phyloP scores from a whole-genome alignment of 306 rosid genomes.

The Myrica gale region DNA sequence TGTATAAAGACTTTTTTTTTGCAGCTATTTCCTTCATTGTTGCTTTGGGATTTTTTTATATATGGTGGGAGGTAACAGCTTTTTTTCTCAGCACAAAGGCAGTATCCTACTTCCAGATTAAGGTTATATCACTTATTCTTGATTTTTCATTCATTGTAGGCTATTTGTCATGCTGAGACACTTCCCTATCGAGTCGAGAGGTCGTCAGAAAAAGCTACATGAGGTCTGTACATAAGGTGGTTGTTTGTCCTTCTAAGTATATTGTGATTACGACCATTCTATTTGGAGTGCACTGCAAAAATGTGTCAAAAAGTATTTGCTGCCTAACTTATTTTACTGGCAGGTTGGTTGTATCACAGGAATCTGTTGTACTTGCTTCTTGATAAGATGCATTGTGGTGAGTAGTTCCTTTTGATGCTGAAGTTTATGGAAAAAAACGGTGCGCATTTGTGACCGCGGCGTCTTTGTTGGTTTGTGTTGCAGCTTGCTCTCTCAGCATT shows the following conservation, averaged over 20 bases:
- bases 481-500: conserved; percentile 68
- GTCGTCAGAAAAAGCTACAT: conserved; percentile 69
- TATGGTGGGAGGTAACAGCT: conserved; percentile 78
- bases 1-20: conserved; percentile 12
- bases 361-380: conserved; percentile 69
- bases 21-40: conserved; percentile 65
- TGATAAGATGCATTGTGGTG: conserved; percentile 74
- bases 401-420: conserved; percentile 45
- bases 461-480: conserved; percentile 25
- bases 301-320: background rate
- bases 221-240: conserved; percentile 51
- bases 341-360: conserved; percentile 79
- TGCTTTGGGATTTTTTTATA: conserved; percentile 65
- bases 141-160: conserved; percentile 35
- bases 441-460: conserved; percentile 18
- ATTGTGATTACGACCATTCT: conserved; percentile 3
- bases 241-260: background rate
- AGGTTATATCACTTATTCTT: conserved; percentile 8
- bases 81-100: background rate
- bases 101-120: background rate
- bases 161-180: conserved; percentile 64
- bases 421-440: background rate
- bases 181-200: conserved; percentile 81
- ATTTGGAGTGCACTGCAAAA: background rate
- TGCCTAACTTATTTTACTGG: conserved; percentile 21